Base-by-base conservation (phyloP, 495 filamentous ascomycete genomes). In the Thozetella sp. region DNA sequence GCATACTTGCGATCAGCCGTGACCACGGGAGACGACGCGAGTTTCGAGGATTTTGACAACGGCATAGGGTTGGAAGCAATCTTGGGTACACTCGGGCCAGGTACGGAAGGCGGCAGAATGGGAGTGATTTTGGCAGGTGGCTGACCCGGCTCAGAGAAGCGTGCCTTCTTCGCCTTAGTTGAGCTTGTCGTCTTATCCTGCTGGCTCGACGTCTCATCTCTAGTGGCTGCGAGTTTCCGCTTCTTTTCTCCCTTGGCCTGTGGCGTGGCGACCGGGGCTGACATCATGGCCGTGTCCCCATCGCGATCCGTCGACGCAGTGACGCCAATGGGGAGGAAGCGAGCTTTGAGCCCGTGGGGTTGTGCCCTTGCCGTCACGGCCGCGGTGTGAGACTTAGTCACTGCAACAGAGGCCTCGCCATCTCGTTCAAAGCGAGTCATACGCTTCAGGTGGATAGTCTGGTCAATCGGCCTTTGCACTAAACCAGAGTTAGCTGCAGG, bases 271-370 rank as follows among this genome's bases (percentile, higher is more conserved):
- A 57, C 34, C 22, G 62, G 66, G 2, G 64, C 62, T 30, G 63
- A 60, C 3, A 20, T 43, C 69, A 75, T 72, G 34, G 76, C 73
- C 6, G 72, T 61, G 30, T 76, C 71, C 0, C 65, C 67, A 22
- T 67, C 61, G 25, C 63, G 57, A 22, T 71, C 69, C 2, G 72
- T 64, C 17, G 66, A 54, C 6, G 57, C 58, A 15, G 72, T 60
- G 23, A 75, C 75, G 6, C 79, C 79, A 40, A 79, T 71, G 2
- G 79, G 77, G 17, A 65, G 67, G 59, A 70, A 80, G 34, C 79
- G 76, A 50, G 68, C 62, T 63, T 65, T 78, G 25, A 82, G 67
- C n/a, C 72, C 73, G 54, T 73, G 65, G 22, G 79, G 79, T 54
- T 82, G 79, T n/a, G 72, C 64, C 22, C 79, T 70, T 27, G 76